Base-by-base conservation (phyloP, 2,329 filamentous ascomycete species). In the Talaromyces marneffei region DNA sequence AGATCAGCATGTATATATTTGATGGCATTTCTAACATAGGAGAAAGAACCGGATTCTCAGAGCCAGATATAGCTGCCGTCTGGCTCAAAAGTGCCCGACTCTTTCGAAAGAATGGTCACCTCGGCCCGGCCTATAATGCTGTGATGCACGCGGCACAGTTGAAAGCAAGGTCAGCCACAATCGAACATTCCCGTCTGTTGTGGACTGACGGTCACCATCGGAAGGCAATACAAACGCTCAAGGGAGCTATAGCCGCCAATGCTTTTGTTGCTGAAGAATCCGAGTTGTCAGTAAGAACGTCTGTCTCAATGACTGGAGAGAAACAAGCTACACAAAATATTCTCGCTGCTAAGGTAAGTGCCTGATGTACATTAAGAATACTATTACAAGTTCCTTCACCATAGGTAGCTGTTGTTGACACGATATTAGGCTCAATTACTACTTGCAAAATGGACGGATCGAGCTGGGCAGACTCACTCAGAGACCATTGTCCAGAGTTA, bases 361-460 rank as follows among this genome's bases (percentile, higher is more conserved):
- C 7, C 31, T 44, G 7, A 59, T 48, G 31, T 23, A 57, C 33
- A 53, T 59, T 31, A 4, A 27, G 4, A 23, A 4, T 50, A 23
- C 4, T 4, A 2, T 33, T 12, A 2, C 25, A 50, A 33, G 27
- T 23, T 52, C 18, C 10, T 3, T 35, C 14, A 35, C 14, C 44
- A 57, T 54, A 66, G 67, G 58, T 62, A 58, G 14, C 44, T 9
- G 33, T 39, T 48, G 18, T 40, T 62, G 60, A 62, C 39, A 39
- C 29, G 50, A 37, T 48, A 54, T 4, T 52, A 91, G 72, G 92
- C 94, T 25, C 87, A 96, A 70, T 81, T 99, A 8, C 81, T 97
- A 37, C 84, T 97, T 27, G 94, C 94, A 12, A 97, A 97, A 73
- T 99, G 95, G 95, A 87, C 97, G 29, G 95, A 97, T 71, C 87